phyloP scores from a whole-genome alignment of 441 rosid species.

The Macaranga tanarius region DNA sequence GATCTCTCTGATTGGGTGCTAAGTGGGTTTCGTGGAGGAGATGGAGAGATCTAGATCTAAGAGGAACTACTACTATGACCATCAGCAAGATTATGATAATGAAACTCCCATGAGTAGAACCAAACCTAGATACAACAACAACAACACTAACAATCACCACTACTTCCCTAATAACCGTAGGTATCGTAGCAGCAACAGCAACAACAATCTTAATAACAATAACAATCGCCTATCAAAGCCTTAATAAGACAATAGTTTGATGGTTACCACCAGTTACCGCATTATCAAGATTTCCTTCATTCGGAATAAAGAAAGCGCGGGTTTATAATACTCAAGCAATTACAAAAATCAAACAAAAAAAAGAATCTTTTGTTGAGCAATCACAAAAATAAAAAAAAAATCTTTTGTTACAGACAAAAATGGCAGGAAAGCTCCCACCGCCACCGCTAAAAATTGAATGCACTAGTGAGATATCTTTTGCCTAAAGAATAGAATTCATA shows the following conservation, averaged over 20 bases:
- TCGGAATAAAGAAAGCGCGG: too few relatives aligned
- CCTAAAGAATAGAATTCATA: conserved; percentile 33
- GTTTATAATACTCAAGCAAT: too few relatives aligned
- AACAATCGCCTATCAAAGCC: conserved; percentile 24
- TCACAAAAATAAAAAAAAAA: too few relatives aligned
- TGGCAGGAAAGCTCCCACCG: too few relatives aligned
- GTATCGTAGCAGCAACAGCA: conserved; percentile 44
- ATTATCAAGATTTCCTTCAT: too few relatives aligned
- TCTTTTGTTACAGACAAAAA: too few relatives aligned
- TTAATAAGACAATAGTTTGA: conserved; percentile 47
- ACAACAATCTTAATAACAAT: neutral
- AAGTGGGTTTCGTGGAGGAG: conserved; percentile 28
- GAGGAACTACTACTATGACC: conserved; percentile 81
- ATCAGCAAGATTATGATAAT: conserved; percentile 80
- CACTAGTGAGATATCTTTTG: conserved; percentile 28
- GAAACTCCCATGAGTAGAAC: conserved; percentile 50
- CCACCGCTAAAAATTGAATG: conserved; percentile 56
- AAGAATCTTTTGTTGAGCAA: too few relatives aligned
- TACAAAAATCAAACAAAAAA: too few relatives aligned
- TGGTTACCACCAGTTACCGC: conserved; percentile 80
- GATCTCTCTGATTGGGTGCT: conserved; percentile 86
- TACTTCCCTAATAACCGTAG: conserved; percentile 35
- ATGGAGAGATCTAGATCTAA: conserved; percentile 99
- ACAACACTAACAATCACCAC: conserved; percentile 44
- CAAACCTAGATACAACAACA: conserved; percentile 68